phyloP scores from a whole-genome alignment of 2,329 filamentous ascomycete species.

The Trichoderma endophyticum region DNA sequence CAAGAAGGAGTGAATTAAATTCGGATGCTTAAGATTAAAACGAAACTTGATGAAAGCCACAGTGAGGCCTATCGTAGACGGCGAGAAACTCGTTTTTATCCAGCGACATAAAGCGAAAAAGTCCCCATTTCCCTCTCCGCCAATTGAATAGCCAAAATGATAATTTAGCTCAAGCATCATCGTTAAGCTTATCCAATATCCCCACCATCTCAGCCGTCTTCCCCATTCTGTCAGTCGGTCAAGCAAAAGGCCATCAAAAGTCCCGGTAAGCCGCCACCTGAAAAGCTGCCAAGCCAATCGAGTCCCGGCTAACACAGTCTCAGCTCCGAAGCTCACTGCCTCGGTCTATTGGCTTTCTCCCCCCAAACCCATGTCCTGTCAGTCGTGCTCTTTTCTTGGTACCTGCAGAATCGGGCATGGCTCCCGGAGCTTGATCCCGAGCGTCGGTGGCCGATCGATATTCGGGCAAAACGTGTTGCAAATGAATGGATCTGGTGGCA shows the following conservation, averaged over 20 bases:
- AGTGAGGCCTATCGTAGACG: not conserved
- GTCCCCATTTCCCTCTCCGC: too few species aligned
- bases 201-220: not conserved
- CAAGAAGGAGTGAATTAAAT: too few species aligned
- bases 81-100: not conserved
- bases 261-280: not conserved
- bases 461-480: not conserved
- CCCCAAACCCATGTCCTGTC: not conserved
- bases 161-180: not conserved
- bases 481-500: not conserved
- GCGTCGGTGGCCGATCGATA: not conserved
- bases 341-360: not conserved
- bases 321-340: not conserved
- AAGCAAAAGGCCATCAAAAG: not conserved
- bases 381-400: not conserved
- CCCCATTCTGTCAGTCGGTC: not conserved
- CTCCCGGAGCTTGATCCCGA: not conserved
- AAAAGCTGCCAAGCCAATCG: not conserved
- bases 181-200: not conserved
- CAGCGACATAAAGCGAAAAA: too few species aligned
- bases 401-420: conserved; percentile 5
- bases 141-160: not conserved
- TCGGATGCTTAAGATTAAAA: too few species aligned
- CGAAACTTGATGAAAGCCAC: not conserved
- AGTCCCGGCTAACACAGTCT: not conserved